Evolutionary conservation across 2,329 filamentous ascomycete genomes (phyloP), one percentile per base, ranked within the genome.

Genomic region (Alternaria infectoria): DNA sequence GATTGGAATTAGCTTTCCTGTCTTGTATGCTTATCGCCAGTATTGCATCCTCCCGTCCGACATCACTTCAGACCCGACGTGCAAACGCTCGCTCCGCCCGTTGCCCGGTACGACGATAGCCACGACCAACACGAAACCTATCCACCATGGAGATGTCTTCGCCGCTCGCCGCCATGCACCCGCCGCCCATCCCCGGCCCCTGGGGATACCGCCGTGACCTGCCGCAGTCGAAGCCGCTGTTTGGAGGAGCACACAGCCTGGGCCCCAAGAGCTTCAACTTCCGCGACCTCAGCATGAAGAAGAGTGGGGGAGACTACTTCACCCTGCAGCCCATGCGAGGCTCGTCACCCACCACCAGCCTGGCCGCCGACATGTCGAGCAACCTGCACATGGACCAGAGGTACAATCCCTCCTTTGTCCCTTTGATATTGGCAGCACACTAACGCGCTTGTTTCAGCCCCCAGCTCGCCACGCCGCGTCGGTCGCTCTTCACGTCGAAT

Each of bases 331-430:
- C 91, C 56, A 85, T 93, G 74, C 89, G 89, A 70, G 93, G 93
- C 52, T 97, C 94, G 19, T 99, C 96, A 60, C 96, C 96, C 6
- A 94, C 93, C 36, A 90, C 93, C 56, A 97, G 93, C 76, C 84
- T 99, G 71, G 95, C 94, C 45, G 94, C 93, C 66, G 96, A 99
- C 82, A 86, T 98, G 73, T 97, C 94, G 62, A 93, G 97, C 79
- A 99, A 98, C 84, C 97, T 98, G 79, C 92, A 95, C 78, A 92
- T 98, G 79, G 94, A 97, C 81, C 93, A 91, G 77, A 97, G 94
- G 95, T 97, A 85, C 71, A 23, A 36, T 40, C 57, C 56, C 32
- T 40, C 59, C 54, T 19, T 67, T 71, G 23, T 36, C 28, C 70
- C 74, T 69, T 73, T 83, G 64, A 40, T 40, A 40, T 40, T 40